Conservation (phyloP, 129 eudicot species). For the Arctium minus region DNA sequence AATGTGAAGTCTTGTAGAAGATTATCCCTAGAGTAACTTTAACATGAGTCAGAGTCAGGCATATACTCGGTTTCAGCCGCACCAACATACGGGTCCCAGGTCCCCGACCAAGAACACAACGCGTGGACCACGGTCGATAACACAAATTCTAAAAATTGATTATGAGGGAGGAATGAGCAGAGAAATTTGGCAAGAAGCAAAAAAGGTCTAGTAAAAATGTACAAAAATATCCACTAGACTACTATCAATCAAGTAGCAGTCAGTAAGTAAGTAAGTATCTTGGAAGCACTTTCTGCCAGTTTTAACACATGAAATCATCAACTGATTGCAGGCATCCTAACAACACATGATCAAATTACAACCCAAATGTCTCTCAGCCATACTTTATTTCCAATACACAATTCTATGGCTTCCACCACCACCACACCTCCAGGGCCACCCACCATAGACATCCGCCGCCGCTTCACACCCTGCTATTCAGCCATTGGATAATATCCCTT, state of each 20-base stretch:
- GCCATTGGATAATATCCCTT: slow-evolving; percentile 60
- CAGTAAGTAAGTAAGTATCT: background rate
- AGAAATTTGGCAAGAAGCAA: background rate
- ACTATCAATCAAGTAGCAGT: background rate
- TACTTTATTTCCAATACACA: slow-evolving; percentile 14
- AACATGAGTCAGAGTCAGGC: too few species aligned
- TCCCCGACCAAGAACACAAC: too few species aligned
- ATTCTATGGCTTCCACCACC: background rate
- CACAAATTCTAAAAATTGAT: background rate
- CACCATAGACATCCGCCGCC: background rate
- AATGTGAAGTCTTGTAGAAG: too few species aligned
- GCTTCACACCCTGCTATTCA: slow-evolving; percentile 42
- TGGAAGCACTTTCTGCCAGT: slow-evolving; percentile 20
- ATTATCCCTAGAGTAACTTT: too few species aligned
- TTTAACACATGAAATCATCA: slow-evolving; percentile 7
- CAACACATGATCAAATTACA: slow-evolving; percentile 3
- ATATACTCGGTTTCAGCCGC: too few species aligned
- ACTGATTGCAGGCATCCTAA: slow-evolving; percentile 5
- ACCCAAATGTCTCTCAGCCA: slow-evolving; percentile 5
- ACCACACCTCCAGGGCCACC: background rate
- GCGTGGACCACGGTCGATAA: background rate
- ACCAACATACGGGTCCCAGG: too few species aligned
- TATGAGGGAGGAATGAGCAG: background rate
- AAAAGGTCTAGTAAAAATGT: slow-evolving; percentile 10
- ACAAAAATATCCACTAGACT: slow-evolving; percentile 9